Evolutionary conservation across 768 basidiomycete genomes (phyloP).

Genomic region (Amanita pallidorosea): DNA sequence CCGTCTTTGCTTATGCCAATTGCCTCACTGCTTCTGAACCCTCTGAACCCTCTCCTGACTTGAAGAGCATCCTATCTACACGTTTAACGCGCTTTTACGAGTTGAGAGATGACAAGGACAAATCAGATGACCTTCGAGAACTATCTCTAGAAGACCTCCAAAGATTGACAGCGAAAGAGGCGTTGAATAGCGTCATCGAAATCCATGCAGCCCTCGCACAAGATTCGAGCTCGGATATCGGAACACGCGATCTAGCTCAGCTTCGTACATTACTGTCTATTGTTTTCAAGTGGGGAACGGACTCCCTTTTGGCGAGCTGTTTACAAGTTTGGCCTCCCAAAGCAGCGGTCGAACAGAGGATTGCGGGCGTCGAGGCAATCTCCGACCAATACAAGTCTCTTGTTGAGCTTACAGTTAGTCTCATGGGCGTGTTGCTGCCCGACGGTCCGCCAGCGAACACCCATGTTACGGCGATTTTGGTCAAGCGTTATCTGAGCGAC

Average conservation of each 20-base stretch:
- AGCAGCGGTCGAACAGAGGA: conserved; percentile 16
- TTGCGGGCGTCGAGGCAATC: conserved; percentile 33
- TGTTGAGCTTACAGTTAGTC: conserved; percentile 25
- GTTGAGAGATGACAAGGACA: conserved; percentile 8
- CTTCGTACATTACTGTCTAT: conserved; percentile 58
- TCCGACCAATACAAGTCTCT: conserved; percentile 34
- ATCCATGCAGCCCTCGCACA: conserved; percentile 31
- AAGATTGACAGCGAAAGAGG: conserved; percentile 42
- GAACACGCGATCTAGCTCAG: conserved; percentile 54
- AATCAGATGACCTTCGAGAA: conserved; percentile 7
- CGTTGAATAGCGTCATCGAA: conserved; percentile 36
- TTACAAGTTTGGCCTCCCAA: conserved; percentile 26
- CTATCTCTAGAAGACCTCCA: conserved; percentile 32
- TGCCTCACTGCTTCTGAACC: conserved; percentile 1
- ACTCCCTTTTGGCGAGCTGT: conserved; percentile 39
- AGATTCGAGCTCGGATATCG: conserved; percentile 15
- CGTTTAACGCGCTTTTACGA: conserved; percentile 31
- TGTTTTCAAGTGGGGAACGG: conserved; percentile 62
- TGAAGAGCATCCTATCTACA: conserved; percentile 26
- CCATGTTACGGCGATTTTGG: conserved; percentile 46
- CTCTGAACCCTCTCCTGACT: conserved; percentile 12
- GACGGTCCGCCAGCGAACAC: conserved; percentile 43
- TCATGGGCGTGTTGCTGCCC: conserved; percentile 46
- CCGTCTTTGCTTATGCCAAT: neutral
- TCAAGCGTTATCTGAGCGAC: conserved; percentile 44